A percentile compares a stretch with the other conserved stretches of the same genome.
Evolutionary conservation across 106 monocot species (phyloP).

Genomic region (Dendrobium chrysotoxum): DNA sequence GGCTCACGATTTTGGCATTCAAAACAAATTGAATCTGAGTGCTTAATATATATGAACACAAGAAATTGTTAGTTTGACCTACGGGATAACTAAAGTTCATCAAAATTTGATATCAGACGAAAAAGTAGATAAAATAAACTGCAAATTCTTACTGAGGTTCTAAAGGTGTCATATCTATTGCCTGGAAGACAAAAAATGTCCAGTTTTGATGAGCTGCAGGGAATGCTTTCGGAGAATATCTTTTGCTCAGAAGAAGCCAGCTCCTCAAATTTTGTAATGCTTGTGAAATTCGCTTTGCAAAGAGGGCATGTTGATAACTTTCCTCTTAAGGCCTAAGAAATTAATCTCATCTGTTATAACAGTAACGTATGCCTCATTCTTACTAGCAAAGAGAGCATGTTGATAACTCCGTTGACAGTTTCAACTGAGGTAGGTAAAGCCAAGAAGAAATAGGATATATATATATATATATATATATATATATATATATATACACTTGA

Average conservation of each 20-base stretch:
- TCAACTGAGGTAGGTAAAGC: too few species aligned
- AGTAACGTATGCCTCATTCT: neutral
- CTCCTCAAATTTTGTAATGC: conserved; percentile 68
- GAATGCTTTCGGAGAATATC: conserved; percentile 90
- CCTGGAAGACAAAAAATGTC: conserved; percentile 22
- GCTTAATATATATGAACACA: conserved; percentile 14
- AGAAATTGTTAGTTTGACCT: neutral
- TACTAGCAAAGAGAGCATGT: too few species aligned
- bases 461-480: too few species aligned
- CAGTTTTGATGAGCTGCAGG: conserved; percentile 21
- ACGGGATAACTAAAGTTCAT: neutral
- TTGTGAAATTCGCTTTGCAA: conserved; percentile 65
- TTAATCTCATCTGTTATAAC: neutral
- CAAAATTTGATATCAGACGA: neutral
- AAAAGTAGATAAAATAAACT: neutral
- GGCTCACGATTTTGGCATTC: conserved; percentile 67
- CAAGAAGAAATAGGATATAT: too few species aligned
- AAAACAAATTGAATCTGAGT: conserved; percentile 37
- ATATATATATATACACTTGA: too few species aligned
- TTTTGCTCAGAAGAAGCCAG: conserved; percentile 63
- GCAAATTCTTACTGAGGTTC: conserved; percentile 27
- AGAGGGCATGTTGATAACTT: conserved; percentile 80
- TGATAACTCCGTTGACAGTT: neutral
- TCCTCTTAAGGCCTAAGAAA: conserved; percentile 47
- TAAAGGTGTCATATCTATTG: conserved; percentile 2